Evolutionary conservation across 2,329 filamentous ascomycete genomes (phyloP).

Genomic region (Penicillium italicum): DNA sequence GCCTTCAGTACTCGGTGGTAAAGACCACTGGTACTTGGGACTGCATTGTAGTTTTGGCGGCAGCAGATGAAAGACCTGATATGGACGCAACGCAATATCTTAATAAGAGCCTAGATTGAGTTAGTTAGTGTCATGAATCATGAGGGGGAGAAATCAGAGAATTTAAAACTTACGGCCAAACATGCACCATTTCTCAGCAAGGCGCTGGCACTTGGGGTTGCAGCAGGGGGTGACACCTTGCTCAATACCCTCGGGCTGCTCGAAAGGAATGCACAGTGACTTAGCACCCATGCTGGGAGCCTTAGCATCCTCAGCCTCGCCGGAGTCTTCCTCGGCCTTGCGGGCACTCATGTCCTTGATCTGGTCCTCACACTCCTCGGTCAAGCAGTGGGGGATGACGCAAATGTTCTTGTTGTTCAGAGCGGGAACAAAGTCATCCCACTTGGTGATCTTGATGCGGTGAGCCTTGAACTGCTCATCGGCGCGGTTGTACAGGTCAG

Average conservation of each 20-base stretch:
- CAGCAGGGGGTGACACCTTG: conserved; percentile 84
- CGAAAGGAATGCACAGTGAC: conserved; percentile 74
- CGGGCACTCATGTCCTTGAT: conserved; percentile 90
- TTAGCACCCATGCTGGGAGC: conserved; percentile 74
- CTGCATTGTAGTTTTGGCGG: background rate
- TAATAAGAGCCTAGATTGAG: conserved; percentile 3
- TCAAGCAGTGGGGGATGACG: conserved; percentile 85
- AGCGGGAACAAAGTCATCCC: conserved; percentile 86
- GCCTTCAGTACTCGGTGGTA: background rate
- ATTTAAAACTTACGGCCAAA: conserved; percentile 66
- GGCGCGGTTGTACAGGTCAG: conserved; percentile 73
- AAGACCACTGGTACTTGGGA: background rate
- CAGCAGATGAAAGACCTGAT: background rate
- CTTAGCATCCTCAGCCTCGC: conserved; percentile 69
- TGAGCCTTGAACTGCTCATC: conserved; percentile 75
- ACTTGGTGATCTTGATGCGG: conserved; percentile 75
- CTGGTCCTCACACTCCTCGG: conserved; percentile 80
- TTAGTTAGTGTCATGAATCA: background rate
- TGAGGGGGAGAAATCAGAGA: conserved; percentile 2
- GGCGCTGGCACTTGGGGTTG: conserved; percentile 75
- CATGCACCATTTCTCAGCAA: conserved; percentile 85
- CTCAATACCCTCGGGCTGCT: conserved; percentile 77
- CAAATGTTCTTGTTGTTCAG: conserved; percentile 91
- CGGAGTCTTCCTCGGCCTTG: conserved; percentile 57
- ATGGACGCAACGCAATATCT: background rate